phyloP scores from a whole-genome alignment of 2,329 filamentous ascomycete genomes.

The Ophiostoma tasmaniense region DNA sequence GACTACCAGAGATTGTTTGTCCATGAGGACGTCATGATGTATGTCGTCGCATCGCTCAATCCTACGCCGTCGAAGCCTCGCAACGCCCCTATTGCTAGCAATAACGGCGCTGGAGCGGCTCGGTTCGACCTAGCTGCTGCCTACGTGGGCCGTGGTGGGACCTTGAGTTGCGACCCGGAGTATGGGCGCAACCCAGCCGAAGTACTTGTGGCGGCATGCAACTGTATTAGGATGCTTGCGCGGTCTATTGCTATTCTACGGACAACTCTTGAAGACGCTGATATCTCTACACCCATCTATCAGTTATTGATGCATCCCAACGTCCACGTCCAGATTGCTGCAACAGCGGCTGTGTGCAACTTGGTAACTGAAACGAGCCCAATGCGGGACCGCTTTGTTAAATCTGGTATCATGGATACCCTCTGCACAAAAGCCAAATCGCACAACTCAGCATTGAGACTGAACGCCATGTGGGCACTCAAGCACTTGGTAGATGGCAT shows the following conservation, averaged over 20 bases:
- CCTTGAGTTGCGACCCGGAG: slow-evolving; percentile 31
- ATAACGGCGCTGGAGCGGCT: not conserved
- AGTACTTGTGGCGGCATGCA: slow-evolving; percentile 79
- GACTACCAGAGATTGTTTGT: slow-evolving; percentile 75
- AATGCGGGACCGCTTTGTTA: slow-evolving; percentile 72
- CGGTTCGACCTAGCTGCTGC: not conserved
- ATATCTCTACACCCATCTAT: slow-evolving; percentile 69
- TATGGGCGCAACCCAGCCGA: slow-evolving; percentile 66
- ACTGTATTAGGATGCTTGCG: slow-evolving; percentile 70
- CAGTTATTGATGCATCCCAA: slow-evolving; percentile 65
- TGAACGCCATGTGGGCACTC: slow-evolving; percentile 86
- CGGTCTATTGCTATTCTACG: slow-evolving; percentile 76
- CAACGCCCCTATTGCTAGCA: slow-evolving; percentile 23
- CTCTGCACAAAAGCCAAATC: slow-evolving; percentile 81
- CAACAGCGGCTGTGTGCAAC: slow-evolving; percentile 77
- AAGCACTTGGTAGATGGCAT: slow-evolving; percentile 79
- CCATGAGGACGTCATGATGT: slow-evolving; percentile 69
- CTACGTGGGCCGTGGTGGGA: not conserved
- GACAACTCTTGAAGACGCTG: slow-evolving; percentile 80
- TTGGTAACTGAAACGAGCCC: slow-evolving; percentile 82
- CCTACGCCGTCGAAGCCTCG: slow-evolving; percentile 46
- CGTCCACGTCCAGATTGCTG: slow-evolving; percentile 73
- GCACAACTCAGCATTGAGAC: slow-evolving; percentile 64
- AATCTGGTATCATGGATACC: slow-evolving; percentile 63
- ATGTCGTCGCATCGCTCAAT: slow-evolving; percentile 71